Evolutionary conservation across 2,329 filamentous ascomycete genomes (phyloP).

Genomic region (Aspergillus sp.): DNA sequence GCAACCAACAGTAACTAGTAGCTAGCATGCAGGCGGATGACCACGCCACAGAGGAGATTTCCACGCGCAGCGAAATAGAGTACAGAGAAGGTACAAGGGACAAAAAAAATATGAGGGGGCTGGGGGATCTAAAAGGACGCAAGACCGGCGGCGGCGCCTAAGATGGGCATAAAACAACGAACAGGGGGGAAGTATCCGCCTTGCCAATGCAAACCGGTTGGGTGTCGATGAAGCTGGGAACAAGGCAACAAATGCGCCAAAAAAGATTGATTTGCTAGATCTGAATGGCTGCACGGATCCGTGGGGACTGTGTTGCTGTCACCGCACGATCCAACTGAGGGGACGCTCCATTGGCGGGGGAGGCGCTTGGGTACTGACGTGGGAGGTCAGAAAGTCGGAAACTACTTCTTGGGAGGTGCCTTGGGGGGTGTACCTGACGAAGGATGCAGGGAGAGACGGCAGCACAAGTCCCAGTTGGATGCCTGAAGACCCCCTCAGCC

Average conservation of each 20-base stretch:
- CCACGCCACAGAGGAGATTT: slow-evolving; percentile 16
- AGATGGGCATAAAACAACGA: slow-evolving; percentile 27
- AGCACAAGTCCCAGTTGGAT: not conserved
- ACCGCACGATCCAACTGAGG: slow-evolving; percentile 8
- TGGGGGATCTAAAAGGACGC: slow-evolving; percentile 19
- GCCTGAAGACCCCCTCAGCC: not conserved
- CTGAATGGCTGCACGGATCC: slow-evolving; percentile 24
- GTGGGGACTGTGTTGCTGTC: slow-evolving; percentile 23
- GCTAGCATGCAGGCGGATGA: slow-evolving; percentile 12
- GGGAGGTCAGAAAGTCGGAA: not conserved
- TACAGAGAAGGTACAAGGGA: not conserved
- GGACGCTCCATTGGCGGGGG: slow-evolving; percentile 15
- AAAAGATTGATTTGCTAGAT: slow-evolving; percentile 3
- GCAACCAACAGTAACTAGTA: slow-evolving; percentile 1
- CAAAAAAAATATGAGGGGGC: slow-evolving; percentile 17
- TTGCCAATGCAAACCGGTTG: slow-evolving; percentile 15
- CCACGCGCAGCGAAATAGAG: slow-evolving; percentile 7
- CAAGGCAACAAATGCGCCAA: slow-evolving; percentile 20
- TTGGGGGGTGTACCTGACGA: slow-evolving; percentile 1
- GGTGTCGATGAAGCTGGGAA: slow-evolving; percentile 22
- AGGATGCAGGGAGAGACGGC: slow-evolving; percentile 1
- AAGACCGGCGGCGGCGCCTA: slow-evolving; percentile 20
- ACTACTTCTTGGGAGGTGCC: not conserved
- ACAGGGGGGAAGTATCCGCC: slow-evolving; percentile 22
- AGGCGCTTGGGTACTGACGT: slow-evolving; percentile 16